A percentile compares a stretch with the other conserved stretches of the same genome.
Conservation (phyloP, 768 basidiomycete species). For the Lactarius sanguifluus region DNA sequence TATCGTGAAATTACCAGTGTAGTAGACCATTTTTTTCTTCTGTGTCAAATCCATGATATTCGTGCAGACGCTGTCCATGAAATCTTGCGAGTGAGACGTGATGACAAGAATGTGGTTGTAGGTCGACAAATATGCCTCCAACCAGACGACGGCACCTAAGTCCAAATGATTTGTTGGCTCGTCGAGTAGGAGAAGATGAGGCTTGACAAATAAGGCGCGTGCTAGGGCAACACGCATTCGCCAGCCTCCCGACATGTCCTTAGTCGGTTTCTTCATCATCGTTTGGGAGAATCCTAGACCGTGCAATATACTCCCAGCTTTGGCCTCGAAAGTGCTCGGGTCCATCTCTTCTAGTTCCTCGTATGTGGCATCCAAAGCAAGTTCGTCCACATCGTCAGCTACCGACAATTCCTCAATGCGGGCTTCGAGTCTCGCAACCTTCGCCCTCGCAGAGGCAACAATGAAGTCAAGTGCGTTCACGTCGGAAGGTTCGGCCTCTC, state of each 20-base stretch:
- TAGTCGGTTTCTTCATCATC: slow-evolving; percentile 97
- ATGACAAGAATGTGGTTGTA: slow-evolving; percentile 99
- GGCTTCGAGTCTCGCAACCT: slow-evolving; percentile 90
- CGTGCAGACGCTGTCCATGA: slow-evolving; percentile 97
- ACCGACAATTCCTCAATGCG: slow-evolving; percentile 90
- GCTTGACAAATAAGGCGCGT: slow-evolving; percentile 93
- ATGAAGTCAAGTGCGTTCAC: slow-evolving; percentile 98
- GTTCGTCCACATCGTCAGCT: slow-evolving; percentile 87
- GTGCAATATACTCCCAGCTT: slow-evolving; percentile 94
- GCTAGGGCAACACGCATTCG: slow-evolving; percentile 98
- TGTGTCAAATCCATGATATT: slow-evolving; percentile 95
- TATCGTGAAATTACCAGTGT: slow-evolving; percentile 95
- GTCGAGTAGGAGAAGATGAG: slow-evolving; percentile 91
- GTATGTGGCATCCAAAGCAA: slow-evolving; percentile 83
- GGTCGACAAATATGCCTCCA: slow-evolving; percentile 95
- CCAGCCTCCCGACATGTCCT: slow-evolving; percentile 99
- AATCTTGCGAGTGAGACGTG: slow-evolving; percentile 98
- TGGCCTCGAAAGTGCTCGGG: slow-evolving; percentile 91
- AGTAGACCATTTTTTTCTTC: slow-evolving; percentile 92
- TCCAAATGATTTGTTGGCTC: slow-evolving; percentile 94
- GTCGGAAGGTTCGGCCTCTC: slow-evolving; percentile 94
- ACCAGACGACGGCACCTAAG: slow-evolving; percentile 97
- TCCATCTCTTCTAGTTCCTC: slow-evolving; percentile 98
- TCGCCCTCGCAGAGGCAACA: slow-evolving; percentile 85
- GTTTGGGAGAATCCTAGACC: slow-evolving; percentile 87